A percentile compares a stretch with the other conserved stretches of the same genome.
These are phyloP conservation scores for Gossypium herbaceum DNA, from an alignment of 345 rosid genomes.

Conservation along the genomic window DNA sequence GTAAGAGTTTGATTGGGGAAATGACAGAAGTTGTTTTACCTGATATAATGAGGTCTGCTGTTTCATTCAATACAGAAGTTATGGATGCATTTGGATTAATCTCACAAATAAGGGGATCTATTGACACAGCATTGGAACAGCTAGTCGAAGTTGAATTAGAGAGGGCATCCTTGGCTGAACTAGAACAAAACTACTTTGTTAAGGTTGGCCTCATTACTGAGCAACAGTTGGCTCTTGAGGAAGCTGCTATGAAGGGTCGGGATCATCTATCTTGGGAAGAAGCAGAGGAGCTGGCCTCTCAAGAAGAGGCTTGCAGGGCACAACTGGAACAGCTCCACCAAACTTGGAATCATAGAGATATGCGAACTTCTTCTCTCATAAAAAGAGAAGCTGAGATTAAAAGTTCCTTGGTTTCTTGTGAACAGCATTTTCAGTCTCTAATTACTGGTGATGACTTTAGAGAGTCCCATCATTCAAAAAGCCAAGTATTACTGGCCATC, in stretches of 20 bases:
- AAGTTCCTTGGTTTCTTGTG: conserved; percentile 50
- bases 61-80: conserved; percentile 64
- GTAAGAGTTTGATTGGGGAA: conserved; percentile 53
- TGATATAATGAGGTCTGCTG: conserved; percentile 59
- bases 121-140: conserved; percentile 74
- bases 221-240: conserved; percentile 78
- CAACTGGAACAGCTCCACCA: conserved; percentile 81
- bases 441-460: conserved; percentile 41
- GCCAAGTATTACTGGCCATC: conserved; percentile 49
- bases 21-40: conserved; percentile 67
- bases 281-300: conserved; percentile 93
- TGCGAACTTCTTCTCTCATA: conserved; percentile 49
- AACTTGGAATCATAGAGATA: conserved; percentile 77
- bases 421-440: conserved; percentile 57
- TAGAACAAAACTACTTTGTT: conserved; percentile 74
- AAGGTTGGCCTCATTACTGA: conserved; percentile 83
- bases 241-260: conserved; percentile 76
- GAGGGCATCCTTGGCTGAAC: conserved; percentile 66
- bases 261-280: conserved; percentile 97
- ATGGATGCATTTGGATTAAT: conserved; percentile 79
- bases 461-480: conserved; percentile 46
- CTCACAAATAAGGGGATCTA: conserved; percentile 74
- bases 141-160: conserved; percentile 74
- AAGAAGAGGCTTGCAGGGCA: conserved; percentile 90
- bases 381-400: conserved; percentile 63